Percentiles rank a stretch among this genome's conserved stretches.
Evolutionary conservation across 352 stramenopile genomes (phyloP).

Genomic region (Globisporangium radiosum): DNA sequence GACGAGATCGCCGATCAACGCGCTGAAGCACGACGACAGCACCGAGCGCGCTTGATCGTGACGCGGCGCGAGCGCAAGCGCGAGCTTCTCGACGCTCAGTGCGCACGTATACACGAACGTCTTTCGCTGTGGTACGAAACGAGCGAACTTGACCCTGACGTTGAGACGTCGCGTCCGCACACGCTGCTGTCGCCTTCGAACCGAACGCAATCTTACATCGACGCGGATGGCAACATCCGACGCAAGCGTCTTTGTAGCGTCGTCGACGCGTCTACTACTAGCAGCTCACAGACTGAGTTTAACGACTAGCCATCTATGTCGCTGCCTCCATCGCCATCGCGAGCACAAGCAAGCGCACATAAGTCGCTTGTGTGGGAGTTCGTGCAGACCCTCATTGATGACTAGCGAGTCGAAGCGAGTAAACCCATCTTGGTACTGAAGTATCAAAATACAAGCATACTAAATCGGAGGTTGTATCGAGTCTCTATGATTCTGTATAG

Average conservation of each 20-base stretch:
- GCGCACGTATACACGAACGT: constrained; percentile 15
- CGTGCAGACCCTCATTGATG: constrained; percentile 22
- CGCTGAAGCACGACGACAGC: neutral
- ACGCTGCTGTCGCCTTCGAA: constrained; percentile 19
- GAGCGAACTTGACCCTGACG: constrained; percentile 18
- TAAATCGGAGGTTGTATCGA: too few species aligned
- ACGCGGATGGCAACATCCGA: constrained; percentile 28
- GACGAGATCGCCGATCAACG: neutral
- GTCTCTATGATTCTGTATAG: too few species aligned
- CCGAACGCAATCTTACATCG: constrained; percentile 22
- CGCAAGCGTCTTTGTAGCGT: constrained; percentile 14
- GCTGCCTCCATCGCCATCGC: neutral
- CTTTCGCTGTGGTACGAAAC: constrained; percentile 26
- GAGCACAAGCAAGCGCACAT: neutral
- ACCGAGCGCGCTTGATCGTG: constrained; percentile 17
- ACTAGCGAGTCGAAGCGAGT: constrained; percentile 4
- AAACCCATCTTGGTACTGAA: too few species aligned
- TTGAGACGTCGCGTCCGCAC: constrained; percentile 24
- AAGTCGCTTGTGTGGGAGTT: constrained; percentile 25
- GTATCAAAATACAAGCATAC: too few species aligned
- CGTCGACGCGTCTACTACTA: neutral
- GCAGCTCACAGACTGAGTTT: neutral
- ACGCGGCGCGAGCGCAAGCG: constrained; percentile 20
- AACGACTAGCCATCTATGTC: too few species aligned
- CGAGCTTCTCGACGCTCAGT: constrained; percentile 15